Conservation (phyloP, 768 basidiomycete genomes). For the Boletus subparvulus region DNA sequence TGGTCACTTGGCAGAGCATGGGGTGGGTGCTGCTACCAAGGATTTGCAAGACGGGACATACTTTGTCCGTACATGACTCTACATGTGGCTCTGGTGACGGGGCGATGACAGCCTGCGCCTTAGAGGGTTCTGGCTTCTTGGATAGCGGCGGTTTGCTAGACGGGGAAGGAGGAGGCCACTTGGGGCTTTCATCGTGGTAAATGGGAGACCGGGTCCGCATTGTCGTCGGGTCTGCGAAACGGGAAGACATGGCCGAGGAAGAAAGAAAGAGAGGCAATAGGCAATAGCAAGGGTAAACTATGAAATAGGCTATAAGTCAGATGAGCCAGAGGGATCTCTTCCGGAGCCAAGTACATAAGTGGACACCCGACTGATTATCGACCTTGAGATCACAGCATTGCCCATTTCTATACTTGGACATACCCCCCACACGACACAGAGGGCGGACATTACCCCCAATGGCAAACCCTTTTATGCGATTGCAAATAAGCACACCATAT, state of each 20-base stretch:
- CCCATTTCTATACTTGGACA: conserved; percentile 22
- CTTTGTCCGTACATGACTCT: conserved; percentile 30
- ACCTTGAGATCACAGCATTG: conserved; percentile 28
- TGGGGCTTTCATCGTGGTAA: conserved; percentile 27
- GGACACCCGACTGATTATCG: conserved; percentile 34
- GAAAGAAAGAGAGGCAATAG: conserved; percentile 1
- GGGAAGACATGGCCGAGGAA: conserved; percentile 26
- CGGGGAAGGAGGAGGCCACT: conserved; percentile 33
- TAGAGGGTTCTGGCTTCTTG: conserved; percentile 31
- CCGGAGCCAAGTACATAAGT: conserved; percentile 30
- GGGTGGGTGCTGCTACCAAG: background rate
- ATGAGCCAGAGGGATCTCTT: conserved; percentile 21
- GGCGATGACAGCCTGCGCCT: conserved; percentile 1
- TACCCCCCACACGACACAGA: background rate
- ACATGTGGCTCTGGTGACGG: conserved; percentile 13
- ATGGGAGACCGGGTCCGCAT: conserved; percentile 33
- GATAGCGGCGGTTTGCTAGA: conserved; percentile 30
- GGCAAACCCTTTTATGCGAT: conserved; percentile 24
- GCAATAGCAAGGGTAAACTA: conserved; percentile 12
- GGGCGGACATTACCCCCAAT: conserved; percentile 16
- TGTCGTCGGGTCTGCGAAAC: conserved; percentile 27
- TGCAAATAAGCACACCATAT: conserved; percentile 27
- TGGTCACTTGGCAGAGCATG: background rate
- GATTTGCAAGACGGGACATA: conserved; percentile 12
- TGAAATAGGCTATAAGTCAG: conserved; percentile 32